phyloP scores from a whole-genome alignment of 2,329 filamentous ascomycete species.

The Stagonosporopsis cucurbitacearum region DNA sequence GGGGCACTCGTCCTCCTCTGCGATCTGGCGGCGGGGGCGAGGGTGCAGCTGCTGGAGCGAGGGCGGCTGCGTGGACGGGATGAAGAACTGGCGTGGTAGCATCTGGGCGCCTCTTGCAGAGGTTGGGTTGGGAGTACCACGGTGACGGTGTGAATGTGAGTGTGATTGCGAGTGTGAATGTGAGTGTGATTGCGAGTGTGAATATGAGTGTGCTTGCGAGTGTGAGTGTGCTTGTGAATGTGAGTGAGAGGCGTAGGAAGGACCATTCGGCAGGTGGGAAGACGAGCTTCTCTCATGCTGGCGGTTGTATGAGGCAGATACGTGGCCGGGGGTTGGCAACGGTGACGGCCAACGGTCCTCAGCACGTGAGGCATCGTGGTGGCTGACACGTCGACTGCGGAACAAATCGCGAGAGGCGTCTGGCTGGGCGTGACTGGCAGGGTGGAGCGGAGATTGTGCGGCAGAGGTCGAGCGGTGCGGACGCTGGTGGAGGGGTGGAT shows the following conservation, averaged over 20 bases:
- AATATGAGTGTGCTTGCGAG: too few relatives aligned
- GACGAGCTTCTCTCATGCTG: constrained; percentile 20
- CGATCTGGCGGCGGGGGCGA: constrained; percentile 40
- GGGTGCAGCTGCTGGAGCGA: constrained; percentile 26
- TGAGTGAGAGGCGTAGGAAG: constrained; percentile 1
- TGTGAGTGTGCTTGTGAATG: background rate
- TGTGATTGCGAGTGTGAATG: too few relatives aligned
- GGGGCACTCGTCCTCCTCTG: constrained; percentile 80
- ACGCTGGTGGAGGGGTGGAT: constrained; percentile 24
- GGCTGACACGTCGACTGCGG: constrained; percentile 34
- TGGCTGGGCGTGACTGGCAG: constrained; percentile 25
- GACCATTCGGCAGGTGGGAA: constrained; percentile 15
- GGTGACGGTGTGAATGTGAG: constrained; percentile 9
- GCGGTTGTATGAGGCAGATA: constrained; percentile 20
- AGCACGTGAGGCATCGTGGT: constrained; percentile 28
- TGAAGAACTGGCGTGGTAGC: constrained; percentile 24
- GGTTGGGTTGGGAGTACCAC: constrained; percentile 16
- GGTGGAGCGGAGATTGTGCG: constrained; percentile 27
- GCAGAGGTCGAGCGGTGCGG: constrained; percentile 31
- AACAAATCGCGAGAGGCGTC: constrained; percentile 29
- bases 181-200: too few relatives aligned
- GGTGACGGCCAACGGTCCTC: constrained; percentile 36
- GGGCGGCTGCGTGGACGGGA: constrained; percentile 19
- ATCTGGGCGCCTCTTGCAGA: constrained; percentile 25
- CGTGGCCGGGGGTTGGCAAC: constrained; percentile 22